These are phyloP conservation scores for Westerdykella sp. DNA, from an alignment of 2,329 filamentous ascomycete genomes.

Conservation along the genomic window DNA sequence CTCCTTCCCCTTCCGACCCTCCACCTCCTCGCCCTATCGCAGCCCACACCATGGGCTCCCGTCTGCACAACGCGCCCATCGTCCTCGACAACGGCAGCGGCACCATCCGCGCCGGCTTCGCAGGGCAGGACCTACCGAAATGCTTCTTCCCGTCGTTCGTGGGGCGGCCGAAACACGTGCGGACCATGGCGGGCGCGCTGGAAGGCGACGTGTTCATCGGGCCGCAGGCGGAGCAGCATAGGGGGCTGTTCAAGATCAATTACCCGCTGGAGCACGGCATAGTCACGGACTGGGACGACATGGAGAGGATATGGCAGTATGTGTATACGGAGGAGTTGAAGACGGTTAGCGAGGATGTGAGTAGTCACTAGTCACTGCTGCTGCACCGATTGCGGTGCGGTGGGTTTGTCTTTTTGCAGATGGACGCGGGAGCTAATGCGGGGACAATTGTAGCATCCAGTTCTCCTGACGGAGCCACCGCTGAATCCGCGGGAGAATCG, in stretches of 20 bases:
- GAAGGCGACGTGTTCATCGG: conserved; percentile 98
- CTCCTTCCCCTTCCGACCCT: neutral
- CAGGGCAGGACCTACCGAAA: conserved; percentile 90
- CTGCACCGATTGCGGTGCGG: no score
- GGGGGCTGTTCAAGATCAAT: conserved; percentile 88
- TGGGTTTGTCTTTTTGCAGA: no score
- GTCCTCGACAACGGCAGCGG: conserved; percentile 98
- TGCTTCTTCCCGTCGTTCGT: conserved; percentile 98
- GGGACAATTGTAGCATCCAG: conserved; percentile 62
- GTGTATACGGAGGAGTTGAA: conserved; percentile 95
- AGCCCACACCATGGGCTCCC: conserved; percentile 52
- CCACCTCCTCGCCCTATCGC: neutral
- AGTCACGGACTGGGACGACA: conserved; percentile 99
- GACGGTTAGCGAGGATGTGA: conserved; percentile 91
- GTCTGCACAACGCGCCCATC: conserved; percentile 93
- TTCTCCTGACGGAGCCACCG: conserved; percentile 91
- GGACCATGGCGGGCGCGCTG: conserved; percentile 90
- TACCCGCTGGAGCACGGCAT: conserved; percentile 97
- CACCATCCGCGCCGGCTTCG: conserved; percentile 94
- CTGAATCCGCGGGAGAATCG: conserved; percentile 93
- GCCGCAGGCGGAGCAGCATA: conserved; percentile 79
- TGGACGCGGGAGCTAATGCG: conserved; percentile 5
- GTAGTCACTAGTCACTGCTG: conserved; percentile 14
- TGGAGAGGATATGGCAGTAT: conserved; percentile 99
- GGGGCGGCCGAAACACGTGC: conserved; percentile 87